These are phyloP conservation scores for Penicillium malachiteum DNA, from an alignment of 495 filamentous ascomycete genomes.

Conservation along the genomic window DNA sequence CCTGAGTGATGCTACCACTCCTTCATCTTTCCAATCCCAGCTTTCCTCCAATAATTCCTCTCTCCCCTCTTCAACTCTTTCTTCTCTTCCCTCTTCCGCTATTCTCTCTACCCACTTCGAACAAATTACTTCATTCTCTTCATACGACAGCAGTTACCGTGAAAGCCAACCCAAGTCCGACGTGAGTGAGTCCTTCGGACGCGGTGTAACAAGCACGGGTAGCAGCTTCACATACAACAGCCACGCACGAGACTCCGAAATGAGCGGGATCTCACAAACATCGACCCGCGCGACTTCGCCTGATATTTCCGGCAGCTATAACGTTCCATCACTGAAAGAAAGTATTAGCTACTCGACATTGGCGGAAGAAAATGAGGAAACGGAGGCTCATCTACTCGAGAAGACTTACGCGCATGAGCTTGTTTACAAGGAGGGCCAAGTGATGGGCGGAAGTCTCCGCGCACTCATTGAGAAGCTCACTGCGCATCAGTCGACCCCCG, in stretches of 20 bases:
- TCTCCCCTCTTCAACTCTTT: slow-evolving; percentile 20
- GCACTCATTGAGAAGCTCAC: slow-evolving; percentile 93
- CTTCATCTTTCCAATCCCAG: slow-evolving; percentile 42
- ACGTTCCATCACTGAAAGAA: slow-evolving; percentile 52
- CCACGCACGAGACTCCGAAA: slow-evolving; percentile 74
- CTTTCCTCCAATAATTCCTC: slow-evolving; percentile 20
- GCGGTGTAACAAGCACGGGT: slow-evolving; percentile 52
- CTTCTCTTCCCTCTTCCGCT: slow-evolving; percentile 30
- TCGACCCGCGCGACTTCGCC: slow-evolving; percentile 92
- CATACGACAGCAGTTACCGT: slow-evolving; percentile 22
- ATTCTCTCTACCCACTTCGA: slow-evolving; percentile 40
- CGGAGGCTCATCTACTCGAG: slow-evolving; percentile 76
- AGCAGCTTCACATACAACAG: slow-evolving; percentile 75
- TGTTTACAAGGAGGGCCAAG: slow-evolving; percentile 90
- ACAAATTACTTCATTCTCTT: slow-evolving; percentile 32
- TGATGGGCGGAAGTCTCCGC: slow-evolving; percentile 88
- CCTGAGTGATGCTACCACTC: slow-evolving; percentile 43
- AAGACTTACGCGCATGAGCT: slow-evolving; percentile 89
- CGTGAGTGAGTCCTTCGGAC: slow-evolving; percentile 38
- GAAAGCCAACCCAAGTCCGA: slow-evolving; percentile 38
- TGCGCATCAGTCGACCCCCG: slow-evolving; percentile 88
- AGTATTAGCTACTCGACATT: slow-evolving; percentile 58
- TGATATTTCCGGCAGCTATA: slow-evolving; percentile 52
- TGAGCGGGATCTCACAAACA: slow-evolving; percentile 72
- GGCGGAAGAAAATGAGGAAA: slow-evolving; percentile 73